These are phyloP conservation scores for Spiraea crenata DNA, from an alignment of 331 rosid genomes.

Conservation along the genomic window DNA sequence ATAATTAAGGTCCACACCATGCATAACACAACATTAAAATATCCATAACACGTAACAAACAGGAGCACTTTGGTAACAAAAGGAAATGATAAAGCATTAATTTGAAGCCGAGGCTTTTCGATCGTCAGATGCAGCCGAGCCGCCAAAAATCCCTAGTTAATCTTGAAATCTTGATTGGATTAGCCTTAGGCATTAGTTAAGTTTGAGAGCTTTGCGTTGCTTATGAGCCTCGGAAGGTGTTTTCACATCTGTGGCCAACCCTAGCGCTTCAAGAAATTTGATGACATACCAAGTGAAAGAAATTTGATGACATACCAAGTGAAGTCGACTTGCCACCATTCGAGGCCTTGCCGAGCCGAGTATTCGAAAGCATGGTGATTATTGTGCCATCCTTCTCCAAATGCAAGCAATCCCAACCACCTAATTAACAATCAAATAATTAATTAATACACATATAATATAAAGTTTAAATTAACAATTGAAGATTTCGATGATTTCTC, in stretches of 20 bases:
- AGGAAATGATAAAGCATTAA: no score
- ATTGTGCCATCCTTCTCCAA: conserved; percentile 95
- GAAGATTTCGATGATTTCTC: background rate
- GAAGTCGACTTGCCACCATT: conserved; percentile 89
- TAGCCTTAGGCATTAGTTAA: no score
- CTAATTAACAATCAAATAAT: conserved; percentile 26
- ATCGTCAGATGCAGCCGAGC: no score
- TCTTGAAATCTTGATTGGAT: no score
- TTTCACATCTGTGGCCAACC: conserved; percentile 68
- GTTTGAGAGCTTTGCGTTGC: conserved; percentile 39
- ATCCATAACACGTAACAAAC: no score
- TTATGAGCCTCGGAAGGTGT: conserved; percentile 53
- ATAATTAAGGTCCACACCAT: no score
- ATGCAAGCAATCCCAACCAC: conserved; percentile 68
- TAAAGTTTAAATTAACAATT: background rate
- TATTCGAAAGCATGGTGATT: conserved; percentile 91
- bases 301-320: conserved; percentile 66
- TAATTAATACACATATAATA: background rate
- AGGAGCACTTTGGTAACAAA: no score
- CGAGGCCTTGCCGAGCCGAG: conserved; percentile 83
- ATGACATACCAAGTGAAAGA: conserved; percentile 75
- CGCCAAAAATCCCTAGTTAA: no score
- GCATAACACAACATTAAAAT: no score
- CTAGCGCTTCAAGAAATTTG: conserved; percentile 50
- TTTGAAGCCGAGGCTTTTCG: no score